These are phyloP conservation scores for Cicer yamashitae DNA, from an alignment of 306 rosid species.

Conservation along the genomic window DNA sequence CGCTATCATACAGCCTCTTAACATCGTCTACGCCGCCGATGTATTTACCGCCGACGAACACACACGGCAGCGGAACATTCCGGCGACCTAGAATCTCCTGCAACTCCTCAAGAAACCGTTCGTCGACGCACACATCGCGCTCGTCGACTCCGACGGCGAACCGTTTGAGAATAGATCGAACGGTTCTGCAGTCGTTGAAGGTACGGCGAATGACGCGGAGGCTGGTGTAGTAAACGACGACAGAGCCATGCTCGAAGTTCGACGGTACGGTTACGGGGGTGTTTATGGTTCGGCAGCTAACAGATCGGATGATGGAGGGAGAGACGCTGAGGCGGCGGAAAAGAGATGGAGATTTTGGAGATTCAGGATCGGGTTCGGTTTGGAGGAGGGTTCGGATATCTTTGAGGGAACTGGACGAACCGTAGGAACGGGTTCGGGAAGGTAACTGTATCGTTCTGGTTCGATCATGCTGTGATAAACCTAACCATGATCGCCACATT, in stretches of 20 bases:
- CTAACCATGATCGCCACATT: slow-evolving; percentile 74
- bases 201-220: slow-evolving; percentile 86
- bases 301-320: slow-evolving; percentile 59
- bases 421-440: slow-evolving; percentile 5
- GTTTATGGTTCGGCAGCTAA: slow-evolving; percentile 30
- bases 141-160: slow-evolving; percentile 72
- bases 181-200: slow-evolving; percentile 70
- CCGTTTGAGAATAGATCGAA: slow-evolving; percentile 67
- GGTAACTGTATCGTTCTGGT: background rate
- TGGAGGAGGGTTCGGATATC: slow-evolving; percentile 66
- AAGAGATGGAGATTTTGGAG: slow-evolving; percentile 66
- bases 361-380: slow-evolving; percentile 46
- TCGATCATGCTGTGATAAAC: slow-evolving; percentile 50
- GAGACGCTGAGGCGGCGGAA: slow-evolving; percentile 64
- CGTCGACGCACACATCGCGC: slow-evolving; percentile 83
- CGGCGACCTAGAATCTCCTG: slow-evolving; percentile 55
- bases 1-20: slow-evolving; percentile 60
- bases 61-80: slow-evolving; percentile 59
- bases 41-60: slow-evolving; percentile 67
- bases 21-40: slow-evolving; percentile 81
- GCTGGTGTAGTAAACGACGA: slow-evolving; percentile 79
- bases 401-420: slow-evolving; percentile 70
- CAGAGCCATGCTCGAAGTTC: slow-evolving; percentile 48
- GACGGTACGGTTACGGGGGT: slow-evolving; percentile 45
- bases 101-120: slow-evolving; percentile 60